A percentile compares a stretch with the other conserved stretches of the same genome.
These are phyloP conservation scores for Begonia fuchsioides DNA, from an alignment of 306 rosid genomes.

Conservation along the genomic window DNA sequence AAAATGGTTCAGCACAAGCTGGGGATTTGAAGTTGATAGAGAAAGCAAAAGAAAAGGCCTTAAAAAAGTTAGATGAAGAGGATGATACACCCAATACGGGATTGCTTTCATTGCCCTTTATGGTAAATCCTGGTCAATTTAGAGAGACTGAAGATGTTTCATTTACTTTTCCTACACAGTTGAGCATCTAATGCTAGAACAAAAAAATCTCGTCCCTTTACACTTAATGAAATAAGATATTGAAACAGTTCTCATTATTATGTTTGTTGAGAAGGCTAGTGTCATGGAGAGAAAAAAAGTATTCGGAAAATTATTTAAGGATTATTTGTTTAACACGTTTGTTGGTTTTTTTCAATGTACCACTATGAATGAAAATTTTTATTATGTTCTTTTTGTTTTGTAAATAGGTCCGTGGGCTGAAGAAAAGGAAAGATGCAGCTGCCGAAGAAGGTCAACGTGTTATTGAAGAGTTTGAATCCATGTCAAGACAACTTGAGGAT, in stretches of 20 bases:
- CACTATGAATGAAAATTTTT: too few relatives aligned
- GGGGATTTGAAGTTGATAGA: conserved; percentile 41
- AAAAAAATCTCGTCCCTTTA: too few relatives aligned
- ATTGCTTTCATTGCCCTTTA: conserved; percentile 71
- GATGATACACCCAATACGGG: conserved; percentile 70
- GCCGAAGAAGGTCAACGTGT: conserved; percentile 70
- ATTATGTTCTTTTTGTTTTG: conserved; percentile 14
- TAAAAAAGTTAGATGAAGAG: conserved; percentile 40
- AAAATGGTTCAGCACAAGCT: conserved; percentile 31
- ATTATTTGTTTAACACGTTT: too few relatives aligned
- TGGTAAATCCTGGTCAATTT: conserved; percentile 31
- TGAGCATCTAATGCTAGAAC: too few relatives aligned
- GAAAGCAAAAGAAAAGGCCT: conserved; percentile 66
- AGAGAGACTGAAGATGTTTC: too few relatives aligned
- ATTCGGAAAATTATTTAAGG: too few relatives aligned
- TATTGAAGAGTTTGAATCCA: conserved; percentile 49
- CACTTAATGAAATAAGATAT: too few relatives aligned
- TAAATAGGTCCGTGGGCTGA: conserved; percentile 60
- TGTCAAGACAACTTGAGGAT: conserved; percentile 45
- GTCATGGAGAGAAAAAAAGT: too few relatives aligned
- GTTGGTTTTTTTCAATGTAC: too few relatives aligned
- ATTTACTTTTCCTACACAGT: too few relatives aligned
- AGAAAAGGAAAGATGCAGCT: conserved; percentile 59
- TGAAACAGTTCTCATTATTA: too few relatives aligned
- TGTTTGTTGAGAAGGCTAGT: too few relatives aligned